Conservation (phyloP, 768 basidiomycete genomes). For the Boletellus sp. region DNA sequence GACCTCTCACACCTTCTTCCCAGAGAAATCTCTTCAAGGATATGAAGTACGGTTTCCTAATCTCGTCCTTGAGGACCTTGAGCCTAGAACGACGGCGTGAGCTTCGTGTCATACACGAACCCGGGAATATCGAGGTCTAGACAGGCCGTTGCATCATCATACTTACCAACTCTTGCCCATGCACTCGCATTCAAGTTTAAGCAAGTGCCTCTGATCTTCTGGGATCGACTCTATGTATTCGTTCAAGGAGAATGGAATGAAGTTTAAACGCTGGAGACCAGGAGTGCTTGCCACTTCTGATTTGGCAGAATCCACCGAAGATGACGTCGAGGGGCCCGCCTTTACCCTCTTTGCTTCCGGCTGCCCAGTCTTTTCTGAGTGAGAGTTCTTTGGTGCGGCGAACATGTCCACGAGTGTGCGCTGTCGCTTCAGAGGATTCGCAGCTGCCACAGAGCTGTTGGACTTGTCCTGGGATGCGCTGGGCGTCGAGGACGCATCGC, state of each 20-base stretch:
- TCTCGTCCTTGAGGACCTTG: conserved; percentile 68
- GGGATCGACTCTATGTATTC: conserved; percentile 51
- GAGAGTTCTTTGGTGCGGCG: conserved; percentile 31
- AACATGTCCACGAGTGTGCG: conserved; percentile 67
- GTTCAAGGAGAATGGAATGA: conserved; percentile 63
- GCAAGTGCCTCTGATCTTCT: conserved; percentile 53
- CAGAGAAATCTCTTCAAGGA: conserved; percentile 66
- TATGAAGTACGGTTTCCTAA: conserved; percentile 75
- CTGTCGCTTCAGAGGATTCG: conserved; percentile 48
- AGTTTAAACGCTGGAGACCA: conserved; percentile 44
- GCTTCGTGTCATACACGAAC: not conserved
- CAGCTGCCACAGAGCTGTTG: conserved; percentile 15
- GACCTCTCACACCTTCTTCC: conserved; percentile 56
- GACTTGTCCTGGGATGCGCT: conserved; percentile 23
- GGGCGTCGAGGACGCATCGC: conserved; percentile 13
- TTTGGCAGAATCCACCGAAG: conserved; percentile 15
- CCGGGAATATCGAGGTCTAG: not conserved
- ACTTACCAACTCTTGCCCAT: conserved; percentile 69
- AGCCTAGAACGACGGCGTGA: conserved; percentile 46
- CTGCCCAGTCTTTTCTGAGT: conserved; percentile 19
- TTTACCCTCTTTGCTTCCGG: conserved; percentile 48
- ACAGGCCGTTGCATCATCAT: not conserved
- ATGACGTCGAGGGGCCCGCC: conserved; percentile 26
- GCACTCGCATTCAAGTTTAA: conserved; percentile 67
- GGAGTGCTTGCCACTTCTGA: conserved; percentile 10